Evolutionary conservation across 1,139 yeast genomes (phyloP).

Genomic region (Kodamaea derodonti): DNA sequence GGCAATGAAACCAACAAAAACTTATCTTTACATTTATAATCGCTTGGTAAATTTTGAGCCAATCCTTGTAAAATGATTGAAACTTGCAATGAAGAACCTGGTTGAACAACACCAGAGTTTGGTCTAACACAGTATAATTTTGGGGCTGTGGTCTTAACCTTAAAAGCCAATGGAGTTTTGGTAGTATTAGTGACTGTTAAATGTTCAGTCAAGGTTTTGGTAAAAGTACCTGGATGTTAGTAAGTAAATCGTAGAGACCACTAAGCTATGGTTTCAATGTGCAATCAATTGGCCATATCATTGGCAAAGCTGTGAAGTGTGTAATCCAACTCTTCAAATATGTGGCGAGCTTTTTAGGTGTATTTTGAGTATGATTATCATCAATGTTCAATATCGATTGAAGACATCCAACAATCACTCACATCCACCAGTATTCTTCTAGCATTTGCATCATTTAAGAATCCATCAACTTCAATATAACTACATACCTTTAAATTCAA

Average conservation of each 20-base stretch:
- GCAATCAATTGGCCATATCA: not conserved
- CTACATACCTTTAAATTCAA: conserved; percentile 80
- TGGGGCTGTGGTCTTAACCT: conserved; percentile 98
- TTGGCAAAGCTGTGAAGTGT: not conserved
- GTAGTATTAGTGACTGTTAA: conserved; percentile 68
- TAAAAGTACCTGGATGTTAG: conserved; percentile 54
- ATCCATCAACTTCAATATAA: too few relatives aligned
- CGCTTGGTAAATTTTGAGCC: conserved; percentile 67
- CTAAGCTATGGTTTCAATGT: too few relatives aligned
- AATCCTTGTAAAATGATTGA: conserved; percentile 84
- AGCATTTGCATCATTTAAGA: too few relatives aligned
- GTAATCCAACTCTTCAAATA: not conserved
- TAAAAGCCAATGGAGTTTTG: conserved; percentile 69
- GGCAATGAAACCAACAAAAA: conserved; percentile 86
- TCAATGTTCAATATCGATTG: too few relatives aligned
- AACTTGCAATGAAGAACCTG: conserved; percentile 71
- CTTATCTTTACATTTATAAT: conserved; percentile 83
- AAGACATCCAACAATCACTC: too few relatives aligned
- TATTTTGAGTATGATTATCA: too few relatives aligned
- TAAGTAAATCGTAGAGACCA: conserved; percentile 18
- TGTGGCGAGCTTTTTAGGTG: too few relatives aligned
- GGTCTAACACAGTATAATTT: conserved; percentile 95
- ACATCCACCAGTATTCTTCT: too few relatives aligned
- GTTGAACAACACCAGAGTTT: conserved; percentile 75
- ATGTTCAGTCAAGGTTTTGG: conserved; percentile 66